Conservation (phyloP, 2,329 filamentous ascomycete species). For the Lachnellula subtilissima region DNA sequence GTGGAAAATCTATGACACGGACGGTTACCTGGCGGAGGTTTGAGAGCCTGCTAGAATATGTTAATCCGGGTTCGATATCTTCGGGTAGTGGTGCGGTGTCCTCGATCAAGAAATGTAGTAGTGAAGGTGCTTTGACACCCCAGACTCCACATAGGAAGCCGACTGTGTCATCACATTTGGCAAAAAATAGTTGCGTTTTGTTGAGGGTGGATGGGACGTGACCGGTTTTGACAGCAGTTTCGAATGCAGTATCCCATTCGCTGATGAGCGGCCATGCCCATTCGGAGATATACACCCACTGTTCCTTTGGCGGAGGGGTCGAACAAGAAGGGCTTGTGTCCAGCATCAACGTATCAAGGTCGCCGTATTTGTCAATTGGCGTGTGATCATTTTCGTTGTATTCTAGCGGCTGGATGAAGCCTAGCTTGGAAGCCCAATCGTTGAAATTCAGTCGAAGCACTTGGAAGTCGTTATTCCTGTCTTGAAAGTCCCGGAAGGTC, state of each 20-base stretch:
- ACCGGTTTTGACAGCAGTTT: not conserved
- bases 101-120: not conserved
- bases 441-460: not conserved
- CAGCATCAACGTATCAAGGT: not conserved
- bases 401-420: not conserved
- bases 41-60: not conserved
- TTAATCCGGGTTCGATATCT: not conserved
- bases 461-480: not conserved
- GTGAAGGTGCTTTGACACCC: not conserved
- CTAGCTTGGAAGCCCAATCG: not conserved
- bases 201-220: not conserved
- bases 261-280: not conserved
- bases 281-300: not conserved
- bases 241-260: not conserved
- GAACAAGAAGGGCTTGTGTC: not conserved
- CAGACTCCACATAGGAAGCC: not conserved
- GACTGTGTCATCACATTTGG: not conserved
- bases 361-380: not conserved
- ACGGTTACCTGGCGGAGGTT: not conserved
- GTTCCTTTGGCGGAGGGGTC: not conserved
- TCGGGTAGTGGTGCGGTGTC: not conserved
- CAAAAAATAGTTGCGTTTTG: not conserved
- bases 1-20: not conserved
- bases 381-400: not conserved
- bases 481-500: not conserved